Evolutionary conservation across 179 eudicot species (phyloP), one percentile per base, ranked within the genome.

Genomic region (Actinidia chinensis): DNA sequence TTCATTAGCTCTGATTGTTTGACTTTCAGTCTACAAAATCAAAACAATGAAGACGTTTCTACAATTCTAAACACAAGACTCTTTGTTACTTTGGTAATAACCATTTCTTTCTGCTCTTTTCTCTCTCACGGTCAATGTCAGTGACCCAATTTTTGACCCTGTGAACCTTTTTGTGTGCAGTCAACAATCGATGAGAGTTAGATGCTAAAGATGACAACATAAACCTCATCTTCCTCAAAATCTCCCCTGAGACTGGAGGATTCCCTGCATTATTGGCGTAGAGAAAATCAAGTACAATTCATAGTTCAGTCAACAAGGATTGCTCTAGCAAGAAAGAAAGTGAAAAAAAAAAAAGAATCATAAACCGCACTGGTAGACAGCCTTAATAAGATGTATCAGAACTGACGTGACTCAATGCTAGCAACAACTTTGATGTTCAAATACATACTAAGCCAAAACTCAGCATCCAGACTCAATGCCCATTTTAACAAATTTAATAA

Each of bases 71-170:
- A 68, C 75, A 73, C 13, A 43, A 72, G 68, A 58, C 47, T 20
- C 65, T 70, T 51, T n/a, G 44, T 61, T 9, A n/a, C 66, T 59
- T 52, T 50, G 33, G 33, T 25, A 25, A 51, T 51, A 87, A 94
- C 98, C 94, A 76, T 92, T 79, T 92, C 98, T 73, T 88, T 96
- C 78, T 89, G 96, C 78, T 96, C 99, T 96, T 96, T 85, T 96
- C 99, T 87, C 89, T 96, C 90, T 96, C 99, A 67, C 98, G 99
- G 79, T 96, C 99, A 66, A 92, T 94, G 84, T 94, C 98, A 60
- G 99, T 94, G 83, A 96, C 79, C 74, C 98, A 94, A 79, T 92
- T 96, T 85, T 96, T 96, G 71, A 96, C 97, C 83, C 88, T 96
- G 81, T 88, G 91, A 33, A 91, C 92, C 85, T 94, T 96, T 85